phyloP scores from a whole-genome alignment of 495 filamentous ascomycete genomes.

The Evansstolkia leycettana region DNA sequence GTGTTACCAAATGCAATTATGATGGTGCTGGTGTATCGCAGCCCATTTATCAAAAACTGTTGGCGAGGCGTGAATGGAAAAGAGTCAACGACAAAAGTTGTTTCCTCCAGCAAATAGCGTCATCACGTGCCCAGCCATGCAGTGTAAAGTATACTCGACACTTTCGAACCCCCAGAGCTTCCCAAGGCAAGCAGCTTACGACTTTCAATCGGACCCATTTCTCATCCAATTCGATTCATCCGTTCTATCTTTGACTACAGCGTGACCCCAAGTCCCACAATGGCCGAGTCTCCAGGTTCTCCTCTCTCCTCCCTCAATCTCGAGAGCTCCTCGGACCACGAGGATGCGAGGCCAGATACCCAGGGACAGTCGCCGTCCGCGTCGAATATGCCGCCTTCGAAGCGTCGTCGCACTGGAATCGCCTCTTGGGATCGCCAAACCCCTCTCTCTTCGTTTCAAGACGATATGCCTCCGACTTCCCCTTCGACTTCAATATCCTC shows the following conservation, averaged over 20 bases:
- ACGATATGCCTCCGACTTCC: constrained; percentile 27
- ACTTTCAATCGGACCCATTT: not conserved
- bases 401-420: constrained; percentile 38
- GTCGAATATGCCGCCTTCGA: constrained; percentile 37
- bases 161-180: no score
- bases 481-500: constrained; percentile 57
- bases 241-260: not conserved
- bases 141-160: constrained; percentile 12
- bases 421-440: constrained; percentile 39
- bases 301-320: constrained; percentile 40
- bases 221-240: constrained; percentile 2
- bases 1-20: no score
- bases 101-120: constrained; percentile 9
- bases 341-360: constrained; percentile 32
- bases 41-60: no score
- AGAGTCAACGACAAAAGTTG: constrained; percentile 1
- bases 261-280: constrained; percentile 12
- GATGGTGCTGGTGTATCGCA: no score
- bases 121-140: constrained; percentile 14
- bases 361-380: no score
- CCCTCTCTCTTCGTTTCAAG: constrained; percentile 30
- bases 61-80: no score
- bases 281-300: constrained; percentile 38
- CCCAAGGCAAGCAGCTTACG: no score
- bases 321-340: constrained; percentile 35